Conservation (phyloP, 495 filamentous ascomycete genomes). For the Podospora appendiculata region DNA sequence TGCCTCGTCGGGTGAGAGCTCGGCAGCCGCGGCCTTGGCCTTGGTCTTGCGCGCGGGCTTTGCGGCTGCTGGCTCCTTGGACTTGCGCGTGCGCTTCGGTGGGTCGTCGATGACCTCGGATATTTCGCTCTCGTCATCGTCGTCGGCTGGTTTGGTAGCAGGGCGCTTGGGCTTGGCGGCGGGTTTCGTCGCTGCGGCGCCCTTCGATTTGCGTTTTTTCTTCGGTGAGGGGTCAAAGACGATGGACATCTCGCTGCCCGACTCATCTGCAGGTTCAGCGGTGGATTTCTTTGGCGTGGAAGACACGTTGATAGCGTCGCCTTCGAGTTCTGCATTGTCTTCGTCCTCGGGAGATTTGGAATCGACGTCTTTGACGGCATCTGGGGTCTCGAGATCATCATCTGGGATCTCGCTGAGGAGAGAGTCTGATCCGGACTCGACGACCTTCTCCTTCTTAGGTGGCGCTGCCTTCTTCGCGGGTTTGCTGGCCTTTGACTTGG, state of each 20-base stretch:
- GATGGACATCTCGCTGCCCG: constrained; percentile 74
- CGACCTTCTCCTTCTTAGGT: neutral
- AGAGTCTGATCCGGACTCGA: constrained; percentile 1
- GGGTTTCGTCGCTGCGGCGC: constrained; percentile 21
- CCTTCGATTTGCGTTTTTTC: constrained; percentile 21
- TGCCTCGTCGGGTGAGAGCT: constrained; percentile 57
- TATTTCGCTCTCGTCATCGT: constrained; percentile 52
- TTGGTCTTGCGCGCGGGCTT: constrained; percentile 14
- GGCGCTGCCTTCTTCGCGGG: neutral
- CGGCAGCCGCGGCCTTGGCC: constrained; percentile 25
- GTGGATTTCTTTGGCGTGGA: constrained; percentile 7
- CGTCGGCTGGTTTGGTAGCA: constrained; percentile 11
- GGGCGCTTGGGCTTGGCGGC: constrained; percentile 22
- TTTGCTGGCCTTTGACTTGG: constrained; percentile 1
- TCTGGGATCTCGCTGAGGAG: constrained; percentile 1
- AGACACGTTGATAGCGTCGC: no score
- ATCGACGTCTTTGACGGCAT: no score
- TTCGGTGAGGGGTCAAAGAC: constrained; percentile 64
- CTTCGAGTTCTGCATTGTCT: no score
- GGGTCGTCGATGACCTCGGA: constrained; percentile 53
- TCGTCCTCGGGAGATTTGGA: no score
- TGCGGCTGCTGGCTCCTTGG: constrained; percentile 9
- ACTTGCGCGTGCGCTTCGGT: constrained; percentile 22
- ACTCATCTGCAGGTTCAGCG: constrained; percentile 33
- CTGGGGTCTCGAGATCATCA: neutral